Conservation (phyloP, 768 basidiomycete genomes). For the Sporobolomyces phaffii region DNA sequence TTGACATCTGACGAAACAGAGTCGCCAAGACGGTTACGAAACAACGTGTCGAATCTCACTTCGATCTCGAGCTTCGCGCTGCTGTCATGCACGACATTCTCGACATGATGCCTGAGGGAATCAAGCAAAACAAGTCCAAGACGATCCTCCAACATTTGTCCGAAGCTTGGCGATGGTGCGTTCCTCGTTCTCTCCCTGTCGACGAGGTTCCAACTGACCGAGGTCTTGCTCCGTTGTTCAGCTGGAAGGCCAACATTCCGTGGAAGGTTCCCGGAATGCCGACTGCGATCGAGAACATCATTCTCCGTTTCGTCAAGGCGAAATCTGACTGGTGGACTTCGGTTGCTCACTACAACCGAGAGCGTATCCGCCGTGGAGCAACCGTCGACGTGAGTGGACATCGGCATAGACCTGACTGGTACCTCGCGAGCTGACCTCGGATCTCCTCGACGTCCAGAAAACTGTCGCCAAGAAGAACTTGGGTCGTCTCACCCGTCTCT, state of each 20-base stretch:
- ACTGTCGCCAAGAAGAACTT: slow-evolving; percentile 99
- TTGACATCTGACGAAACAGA: slow-evolving; percentile 60
- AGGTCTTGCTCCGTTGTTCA: not conserved
- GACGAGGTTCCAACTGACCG: not conserved
- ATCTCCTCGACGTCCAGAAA: slow-evolving; percentile 50
- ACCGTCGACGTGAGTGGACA: slow-evolving; percentile 69
- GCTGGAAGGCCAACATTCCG: slow-evolving; percentile 63
- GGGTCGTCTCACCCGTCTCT: slow-evolving; percentile 92
- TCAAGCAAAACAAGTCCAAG: slow-evolving; percentile 99
- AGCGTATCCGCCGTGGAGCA: slow-evolving; percentile 91
- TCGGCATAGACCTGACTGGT: no score
- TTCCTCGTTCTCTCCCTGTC: not conserved
- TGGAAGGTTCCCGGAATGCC: slow-evolving; percentile 99
- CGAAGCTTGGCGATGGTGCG: slow-evolving; percentile 89
- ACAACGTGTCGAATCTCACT: slow-evolving; percentile 97
- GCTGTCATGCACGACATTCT: slow-evolving; percentile 99
- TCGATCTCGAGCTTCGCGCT: slow-evolving; percentile 91
- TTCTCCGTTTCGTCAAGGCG: slow-evolving; percentile 95
- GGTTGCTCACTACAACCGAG: slow-evolving; percentile 96
- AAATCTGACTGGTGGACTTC: slow-evolving; percentile 99
- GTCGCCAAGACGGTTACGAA: slow-evolving; percentile 98
- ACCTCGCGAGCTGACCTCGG: not conserved
- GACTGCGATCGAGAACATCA: slow-evolving; percentile 98
- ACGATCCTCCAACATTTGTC: slow-evolving; percentile 96
- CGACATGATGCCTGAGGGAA: slow-evolving; percentile 99